Conservation (phyloP, 352 stramenopile species). For the Stramenopiles sp. region DNA sequence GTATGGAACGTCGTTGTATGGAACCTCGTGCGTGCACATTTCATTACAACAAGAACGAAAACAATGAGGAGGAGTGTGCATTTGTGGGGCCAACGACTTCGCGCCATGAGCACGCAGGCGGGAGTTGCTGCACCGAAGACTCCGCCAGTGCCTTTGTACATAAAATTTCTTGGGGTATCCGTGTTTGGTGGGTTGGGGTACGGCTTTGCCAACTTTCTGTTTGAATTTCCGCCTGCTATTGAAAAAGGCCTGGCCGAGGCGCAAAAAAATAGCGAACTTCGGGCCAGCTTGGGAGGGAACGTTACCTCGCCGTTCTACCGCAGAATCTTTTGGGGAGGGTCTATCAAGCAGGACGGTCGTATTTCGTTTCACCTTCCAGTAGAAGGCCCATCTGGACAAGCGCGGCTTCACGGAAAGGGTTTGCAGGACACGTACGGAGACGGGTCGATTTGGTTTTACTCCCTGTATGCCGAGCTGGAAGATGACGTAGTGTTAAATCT, state of each 20-base stretch:
- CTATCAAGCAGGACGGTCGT: neutral
- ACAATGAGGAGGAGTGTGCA: too few species aligned
- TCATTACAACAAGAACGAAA: too few species aligned
- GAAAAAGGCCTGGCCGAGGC: neutral
- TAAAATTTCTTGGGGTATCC: neutral
- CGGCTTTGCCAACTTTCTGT: neutral
- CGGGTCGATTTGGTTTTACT: neutral
- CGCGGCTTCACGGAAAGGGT: neutral
- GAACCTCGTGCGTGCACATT: too few species aligned
- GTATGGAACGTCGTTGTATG: too few species aligned
- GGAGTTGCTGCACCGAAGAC: too few species aligned
- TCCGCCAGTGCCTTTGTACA: too few species aligned
- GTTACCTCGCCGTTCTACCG: neutral
- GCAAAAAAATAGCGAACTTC: neutral
- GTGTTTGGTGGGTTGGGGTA: neutral
- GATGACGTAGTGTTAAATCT: neutral
- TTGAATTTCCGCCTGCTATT: neutral
- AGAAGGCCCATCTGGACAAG: neutral
- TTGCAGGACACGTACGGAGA: neutral
- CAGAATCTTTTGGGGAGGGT: conserved; percentile 1
- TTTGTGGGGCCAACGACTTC: too few species aligned
- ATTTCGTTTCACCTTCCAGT: neutral
- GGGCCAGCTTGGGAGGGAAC: neutral
- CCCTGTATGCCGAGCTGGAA: neutral
- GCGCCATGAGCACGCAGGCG: too few species aligned